Base-by-base conservation (phyloP, 73 alveolate species). In the Urostyla sp. region DNA sequence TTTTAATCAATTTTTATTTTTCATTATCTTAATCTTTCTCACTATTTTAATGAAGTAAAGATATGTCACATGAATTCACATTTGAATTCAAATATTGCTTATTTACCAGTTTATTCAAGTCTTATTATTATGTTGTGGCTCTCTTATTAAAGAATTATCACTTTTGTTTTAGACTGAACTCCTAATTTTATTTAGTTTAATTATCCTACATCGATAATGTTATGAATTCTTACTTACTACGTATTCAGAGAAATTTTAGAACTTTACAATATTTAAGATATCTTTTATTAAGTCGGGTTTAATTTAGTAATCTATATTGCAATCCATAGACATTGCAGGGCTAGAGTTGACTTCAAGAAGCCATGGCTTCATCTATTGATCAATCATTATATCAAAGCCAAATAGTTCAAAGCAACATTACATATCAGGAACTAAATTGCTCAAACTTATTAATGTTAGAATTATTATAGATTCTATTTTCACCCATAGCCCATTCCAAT, bases 311-410 rank as follows among this genome's bases (percentile, higher is more conserved):
- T 86, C 94, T 1, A 54, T 46, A 35, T 74, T 55, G n/a, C 40
- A 55, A 38, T 86, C 94, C 55, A 76, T 32, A 18, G 86, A 79
- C 72, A 86, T 37, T 0, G 94, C 94, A 46, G 94, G 94, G 21
- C 87, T 78, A 5, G 88, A 66, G 61, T 86, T 86, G 23, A 86
- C 94, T 44, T 86, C 94, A 21, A 86, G 75, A 1, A 86, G 78
- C 94, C 90, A 86, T 0, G 94, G 94, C 51, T 78, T 86, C 32
- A 45, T 21, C 27, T 66, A 49, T 7, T 24, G 11, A 69, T 86
- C 94, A 16, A 86, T 80, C 77, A 86, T 67, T 8, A 86, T 56
- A 53, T 86, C 89, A 45, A 86, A 86, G 10, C 94, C 94, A 38
- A 77, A 35, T 15, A 86, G 60, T 36, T 78, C 89, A 67, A 86